A percentile compares a stretch with the other conserved stretches of the same genome.
These are phyloP conservation scores for Xylaria sp. DNA, from an alignment of 2,329 filamentous ascomycete species.

Conservation along the genomic window DNA sequence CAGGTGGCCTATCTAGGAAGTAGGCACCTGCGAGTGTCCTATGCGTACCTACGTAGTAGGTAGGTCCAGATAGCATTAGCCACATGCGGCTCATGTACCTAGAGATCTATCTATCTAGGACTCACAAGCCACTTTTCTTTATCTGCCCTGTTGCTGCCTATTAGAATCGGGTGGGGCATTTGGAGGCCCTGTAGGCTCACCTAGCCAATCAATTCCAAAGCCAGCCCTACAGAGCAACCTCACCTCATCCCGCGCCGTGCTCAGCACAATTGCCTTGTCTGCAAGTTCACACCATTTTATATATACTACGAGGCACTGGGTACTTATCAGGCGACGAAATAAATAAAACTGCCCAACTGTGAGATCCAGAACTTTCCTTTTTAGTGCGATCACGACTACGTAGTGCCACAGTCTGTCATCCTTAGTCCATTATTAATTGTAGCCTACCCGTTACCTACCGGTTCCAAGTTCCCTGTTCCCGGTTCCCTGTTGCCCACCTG, in stretches of 20 bases:
- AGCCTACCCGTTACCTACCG: conserved; percentile 9
- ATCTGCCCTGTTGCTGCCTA: conserved; percentile 31
- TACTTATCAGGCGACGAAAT: conserved; percentile 25
- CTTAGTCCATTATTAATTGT: conserved; percentile 10
- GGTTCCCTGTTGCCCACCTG: conserved; percentile 5
- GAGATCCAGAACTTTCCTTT: conserved; percentile 5
- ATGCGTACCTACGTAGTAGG: not conserved
- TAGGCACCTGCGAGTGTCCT: no score
- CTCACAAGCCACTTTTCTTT: conserved; percentile 25
- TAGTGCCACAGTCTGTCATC: not conserved
- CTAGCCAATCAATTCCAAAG: conserved; percentile 22
- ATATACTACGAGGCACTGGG: not conserved
- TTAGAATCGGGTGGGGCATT: not conserved
- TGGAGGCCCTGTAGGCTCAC: conserved; percentile 7
- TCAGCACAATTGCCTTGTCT: conserved; percentile 24
- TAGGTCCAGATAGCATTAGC: conserved; percentile 1
- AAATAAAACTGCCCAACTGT: conserved; percentile 9
- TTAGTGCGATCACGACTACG: conserved; percentile 4
- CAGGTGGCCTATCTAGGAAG: no score
- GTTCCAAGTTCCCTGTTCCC: not conserved
- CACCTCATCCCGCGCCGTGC: conserved; percentile 29
- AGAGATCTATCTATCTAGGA: conserved; percentile 31
- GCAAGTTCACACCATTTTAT: not conserved
- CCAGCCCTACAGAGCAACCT: conserved; percentile 30
- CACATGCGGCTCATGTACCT: conserved; percentile 28